Conservation (phyloP, 768 basidiomycete genomes). For the Vararia minispora region DNA sequence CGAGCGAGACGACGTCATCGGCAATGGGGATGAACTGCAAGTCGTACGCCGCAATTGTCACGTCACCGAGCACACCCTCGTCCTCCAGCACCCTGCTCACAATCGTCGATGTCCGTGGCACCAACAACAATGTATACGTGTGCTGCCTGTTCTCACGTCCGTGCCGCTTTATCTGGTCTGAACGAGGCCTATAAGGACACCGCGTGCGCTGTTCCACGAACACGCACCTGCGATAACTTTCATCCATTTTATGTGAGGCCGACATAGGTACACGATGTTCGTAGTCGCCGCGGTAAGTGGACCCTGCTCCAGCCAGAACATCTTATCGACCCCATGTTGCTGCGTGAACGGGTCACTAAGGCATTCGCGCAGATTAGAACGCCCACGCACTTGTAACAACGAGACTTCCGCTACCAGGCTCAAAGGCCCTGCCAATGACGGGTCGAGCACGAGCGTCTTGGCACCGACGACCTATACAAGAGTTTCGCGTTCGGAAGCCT, state of each 20-base stretch:
- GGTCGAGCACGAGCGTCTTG: constrained; percentile 93
- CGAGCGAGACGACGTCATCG: constrained; percentile 86
- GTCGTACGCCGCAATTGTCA: constrained; percentile 78
- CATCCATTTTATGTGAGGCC: constrained; percentile 75
- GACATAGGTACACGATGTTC: constrained; percentile 88
- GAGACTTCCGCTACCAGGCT: constrained; percentile 94
- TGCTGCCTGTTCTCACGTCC: constrained; percentile 62
- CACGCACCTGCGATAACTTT: constrained; percentile 84
- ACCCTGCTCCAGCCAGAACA: constrained; percentile 97
- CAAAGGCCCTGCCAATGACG: constrained; percentile 79
- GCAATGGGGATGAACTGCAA: constrained; percentile 92
- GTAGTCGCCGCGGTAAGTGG: constrained; percentile 72
- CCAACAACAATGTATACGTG: constrained; percentile 77
- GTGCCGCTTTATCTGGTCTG: constrained; percentile 89
- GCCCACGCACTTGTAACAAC: constrained; percentile 65
- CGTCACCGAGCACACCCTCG: constrained; percentile 95
- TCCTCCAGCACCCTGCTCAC: constrained; percentile 85
- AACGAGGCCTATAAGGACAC: constrained; percentile 17
- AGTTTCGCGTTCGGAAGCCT: not conserved
- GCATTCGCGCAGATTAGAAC: not conserved
- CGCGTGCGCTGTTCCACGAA: constrained; percentile 6
- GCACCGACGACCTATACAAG: constrained; percentile 68
- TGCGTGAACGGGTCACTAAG: constrained; percentile 21
- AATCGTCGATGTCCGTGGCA: constrained; percentile 79
- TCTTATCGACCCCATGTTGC: constrained; percentile 99